Evolutionary conservation across 805 yeast species (phyloP).

Genomic region (Priceomyces medius): DNA sequence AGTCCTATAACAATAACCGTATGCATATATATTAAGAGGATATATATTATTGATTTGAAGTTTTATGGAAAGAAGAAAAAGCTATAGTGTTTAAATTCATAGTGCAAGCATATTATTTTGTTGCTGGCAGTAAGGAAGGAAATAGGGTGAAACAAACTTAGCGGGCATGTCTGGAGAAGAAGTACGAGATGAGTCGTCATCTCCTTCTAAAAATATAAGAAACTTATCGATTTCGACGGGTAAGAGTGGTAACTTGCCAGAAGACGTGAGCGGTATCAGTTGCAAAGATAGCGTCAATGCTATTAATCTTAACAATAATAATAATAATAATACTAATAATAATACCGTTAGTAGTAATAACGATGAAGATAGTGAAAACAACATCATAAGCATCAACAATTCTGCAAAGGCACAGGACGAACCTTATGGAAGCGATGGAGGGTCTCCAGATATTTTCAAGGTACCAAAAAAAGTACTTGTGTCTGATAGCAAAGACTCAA

Average conservation of each 20-base stretch:
- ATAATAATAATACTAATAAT: background rate
- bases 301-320: background rate
- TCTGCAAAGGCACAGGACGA: background rate
- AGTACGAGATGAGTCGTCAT: background rate
- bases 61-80: background rate
- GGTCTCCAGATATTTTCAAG: constrained; percentile 9
- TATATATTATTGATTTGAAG: background rate
- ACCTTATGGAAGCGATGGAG: background rate
- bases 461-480: constrained; percentile 10
- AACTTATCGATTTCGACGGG: constrained; percentile 7
- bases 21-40: background rate
- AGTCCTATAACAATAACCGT: background rate
- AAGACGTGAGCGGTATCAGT: background rate
- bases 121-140: background rate
- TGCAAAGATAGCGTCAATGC: background rate
- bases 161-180: constrained; percentile 4
- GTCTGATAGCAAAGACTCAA: constrained; percentile 4
- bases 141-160: background rate
- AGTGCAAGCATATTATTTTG: background rate
- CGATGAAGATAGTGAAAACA: background rate
- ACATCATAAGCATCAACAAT: background rate
- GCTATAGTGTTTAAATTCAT: background rate
- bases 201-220: constrained; percentile 9
- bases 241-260: background rate
- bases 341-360: background rate